Evolutionary conservation across 371 early-diverging fungal species (phyloP), one percentile per base, ranked within the genome.

Genomic region (Edhazardia aedis): DNA sequence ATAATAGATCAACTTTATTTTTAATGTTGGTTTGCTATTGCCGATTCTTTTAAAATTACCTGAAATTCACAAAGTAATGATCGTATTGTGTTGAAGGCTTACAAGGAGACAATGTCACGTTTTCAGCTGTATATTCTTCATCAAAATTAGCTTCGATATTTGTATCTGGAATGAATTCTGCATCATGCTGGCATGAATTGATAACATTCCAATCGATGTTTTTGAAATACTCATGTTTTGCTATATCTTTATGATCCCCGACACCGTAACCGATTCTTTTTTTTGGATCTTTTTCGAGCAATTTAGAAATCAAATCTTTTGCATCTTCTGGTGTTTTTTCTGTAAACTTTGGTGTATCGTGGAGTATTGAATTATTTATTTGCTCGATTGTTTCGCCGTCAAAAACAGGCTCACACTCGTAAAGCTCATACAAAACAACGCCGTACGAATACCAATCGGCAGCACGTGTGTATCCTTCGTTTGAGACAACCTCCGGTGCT

Each of bases 101-200:
- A 14, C 36, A 7, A 1, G 44, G 30, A n/a, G 46, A 36, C 6
- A 49, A 7, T 33, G 42, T 26, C 43, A 33, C 25, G 7, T 45
- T 22, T 23, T 68, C 60, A 1, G 38, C 30, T 1, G 18, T 53
- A 18, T 55, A 28, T 2, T 52, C 46, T 0, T 4, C 27, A 14
- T 68, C 64, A 56, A 64, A 64, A 65, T 86, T 84, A 30, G 68
- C 69, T 26, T 77, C 77, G 2, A 74, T 65, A 42, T 69, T 62
- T 19, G 84, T 72, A 53, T 75, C 71, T 1, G 87, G 86, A 7
- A 82, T 76, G 59, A 82, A 83, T 14, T 82, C 82, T 9, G 83
- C 80, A 44, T 65, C 57, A 19, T 1, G 16, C 19, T 6, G 45
- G 12, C 46, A 22, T n/a, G 43, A 30, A 30, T 56, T 59, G 11